phyloP scores from a whole-genome alignment of 1,284 basidiomycete species.

The Hemileia vastatrix region DNA sequence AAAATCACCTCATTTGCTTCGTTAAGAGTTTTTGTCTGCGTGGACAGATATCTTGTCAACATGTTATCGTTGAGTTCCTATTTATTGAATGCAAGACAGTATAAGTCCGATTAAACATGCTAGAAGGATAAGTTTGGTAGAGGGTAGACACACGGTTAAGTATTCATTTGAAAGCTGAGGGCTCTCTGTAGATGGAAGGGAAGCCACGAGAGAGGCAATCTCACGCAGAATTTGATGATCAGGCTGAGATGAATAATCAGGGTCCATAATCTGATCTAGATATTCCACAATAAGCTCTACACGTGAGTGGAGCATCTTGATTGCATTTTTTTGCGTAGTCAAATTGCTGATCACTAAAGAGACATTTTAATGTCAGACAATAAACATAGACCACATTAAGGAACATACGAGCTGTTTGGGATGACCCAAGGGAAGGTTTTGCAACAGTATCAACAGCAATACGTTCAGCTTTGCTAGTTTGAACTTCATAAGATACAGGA shows the following conservation, averaged over 20 bases:
- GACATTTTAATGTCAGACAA: background rate
- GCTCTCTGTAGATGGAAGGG: constrained; percentile 72
- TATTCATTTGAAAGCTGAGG: constrained; percentile 71
- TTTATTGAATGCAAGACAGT: background rate
- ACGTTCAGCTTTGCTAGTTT: constrained; percentile 94
- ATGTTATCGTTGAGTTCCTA: constrained; percentile 95
- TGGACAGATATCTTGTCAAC: constrained; percentile 75
- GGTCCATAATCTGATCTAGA: constrained; percentile 59
- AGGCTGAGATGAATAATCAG: constrained; percentile 48
- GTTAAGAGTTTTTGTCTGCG: constrained; percentile 75
- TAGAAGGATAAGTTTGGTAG: constrained; percentile 18
- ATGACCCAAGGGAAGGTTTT: too few relatives aligned
- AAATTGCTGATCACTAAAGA: constrained; percentile 72
- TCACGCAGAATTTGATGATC: constrained; percentile 75
- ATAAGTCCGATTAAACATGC: background rate
- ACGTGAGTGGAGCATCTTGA: constrained; percentile 89
- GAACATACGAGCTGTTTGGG: constrained; percentile 5
- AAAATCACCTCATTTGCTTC: constrained; percentile 75
- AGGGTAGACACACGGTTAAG: constrained; percentile 55
- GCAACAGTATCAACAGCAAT: constrained; percentile 96
- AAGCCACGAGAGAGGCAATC: constrained; percentile 71
- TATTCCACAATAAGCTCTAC: constrained; percentile 74
- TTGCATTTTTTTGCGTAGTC: constrained; percentile 81
- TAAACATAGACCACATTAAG: background rate
- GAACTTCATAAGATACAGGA: constrained; percentile 63